Conservation (phyloP, 768 basidiomycete genomes). For the Pulveroboletus sp. region DNA sequence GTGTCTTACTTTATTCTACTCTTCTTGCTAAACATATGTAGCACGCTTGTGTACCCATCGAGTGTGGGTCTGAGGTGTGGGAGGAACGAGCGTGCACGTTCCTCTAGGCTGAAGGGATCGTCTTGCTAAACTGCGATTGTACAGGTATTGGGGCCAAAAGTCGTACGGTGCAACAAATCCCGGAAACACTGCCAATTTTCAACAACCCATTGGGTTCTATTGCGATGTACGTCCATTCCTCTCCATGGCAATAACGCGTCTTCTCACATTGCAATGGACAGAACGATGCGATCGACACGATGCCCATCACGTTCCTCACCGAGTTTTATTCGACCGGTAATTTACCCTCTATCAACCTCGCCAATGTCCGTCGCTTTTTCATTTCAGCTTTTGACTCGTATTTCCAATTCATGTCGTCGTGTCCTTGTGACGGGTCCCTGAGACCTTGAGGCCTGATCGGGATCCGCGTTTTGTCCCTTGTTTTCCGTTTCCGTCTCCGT, state of each 20-base stretch:
- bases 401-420: background rate
- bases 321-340: slow-evolving; percentile 59
- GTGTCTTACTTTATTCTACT: background rate
- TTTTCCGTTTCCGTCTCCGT: background rate
- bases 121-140: background rate
- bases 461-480: background rate
- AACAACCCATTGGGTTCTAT: slow-evolving; percentile 33
- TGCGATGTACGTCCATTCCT: slow-evolving; percentile 24
- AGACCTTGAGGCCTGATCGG: too few relatives aligned
- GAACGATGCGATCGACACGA: slow-evolving; percentile 55
- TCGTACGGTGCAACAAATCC: slow-evolving; percentile 31
- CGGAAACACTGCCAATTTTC: slow-evolving; percentile 22
- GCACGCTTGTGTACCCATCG: slow-evolving; percentile 10
- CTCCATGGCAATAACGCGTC: background rate
- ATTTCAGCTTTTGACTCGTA: background rate
- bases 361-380: slow-evolving; percentile 45
- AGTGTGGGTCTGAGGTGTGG: too few relatives aligned
- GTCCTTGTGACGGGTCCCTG: background rate
- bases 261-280: slow-evolving; percentile 18
- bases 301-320: slow-evolving; percentile 62
- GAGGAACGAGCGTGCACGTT: too few relatives aligned
- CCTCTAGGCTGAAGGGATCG: too few relatives aligned
- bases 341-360: slow-evolving; percentile 56
- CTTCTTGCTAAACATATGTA: background rate
- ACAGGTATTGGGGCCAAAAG: slow-evolving; percentile 37